Conservation (phyloP, 129 eudicot genomes). For the Helianthus annuus region DNA sequence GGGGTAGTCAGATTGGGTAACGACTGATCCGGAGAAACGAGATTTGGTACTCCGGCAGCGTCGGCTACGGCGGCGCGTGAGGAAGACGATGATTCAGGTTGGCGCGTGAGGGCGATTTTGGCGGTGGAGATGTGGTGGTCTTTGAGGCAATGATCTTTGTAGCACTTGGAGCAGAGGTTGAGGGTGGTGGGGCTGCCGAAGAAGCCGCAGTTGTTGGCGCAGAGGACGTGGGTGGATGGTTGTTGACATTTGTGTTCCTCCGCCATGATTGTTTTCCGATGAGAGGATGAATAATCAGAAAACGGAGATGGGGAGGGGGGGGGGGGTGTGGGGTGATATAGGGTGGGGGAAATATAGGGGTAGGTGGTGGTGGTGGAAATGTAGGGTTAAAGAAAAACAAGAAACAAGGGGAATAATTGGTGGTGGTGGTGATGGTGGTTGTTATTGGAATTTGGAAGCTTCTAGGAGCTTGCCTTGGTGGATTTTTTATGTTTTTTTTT, state of each 20-base stretch:
- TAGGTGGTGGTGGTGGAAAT: conserved; percentile 31
- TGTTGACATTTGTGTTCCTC: conserved; percentile 57
- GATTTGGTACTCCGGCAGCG: no score
- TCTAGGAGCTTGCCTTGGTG: conserved; percentile 11
- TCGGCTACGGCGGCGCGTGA: no score
- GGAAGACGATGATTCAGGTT: background rate
- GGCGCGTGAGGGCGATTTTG: conserved; percentile 10
- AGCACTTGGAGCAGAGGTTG: conserved; percentile 62
- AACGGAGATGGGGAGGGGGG: conserved; percentile 16
- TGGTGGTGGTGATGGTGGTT: conserved; percentile 22
- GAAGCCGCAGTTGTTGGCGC: conserved; percentile 68
- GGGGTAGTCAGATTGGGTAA: background rate
- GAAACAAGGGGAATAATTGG: conserved; percentile 9
- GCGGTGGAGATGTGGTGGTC: conserved; percentile 25
- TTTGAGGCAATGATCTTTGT: conserved; percentile 40
- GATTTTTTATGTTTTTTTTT: background rate
- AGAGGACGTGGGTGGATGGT: conserved; percentile 46
- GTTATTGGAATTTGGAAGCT: conserved; percentile 19
- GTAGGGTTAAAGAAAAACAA: conserved; percentile 35
- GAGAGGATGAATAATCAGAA: background rate
- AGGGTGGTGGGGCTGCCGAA: conserved; percentile 63
- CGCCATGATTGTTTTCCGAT: conserved; percentile 33
- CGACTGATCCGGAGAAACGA: conserved; percentile 13
- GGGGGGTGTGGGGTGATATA: conserved; percentile 18
- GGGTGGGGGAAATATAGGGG: background rate